A percentile compares a stretch with the other conserved stretches of the same genome.
These are phyloP conservation scores for Pilasporangium apinafurcum DNA, from an alignment of 352 stramenopile species.

Conservation along the genomic window DNA sequence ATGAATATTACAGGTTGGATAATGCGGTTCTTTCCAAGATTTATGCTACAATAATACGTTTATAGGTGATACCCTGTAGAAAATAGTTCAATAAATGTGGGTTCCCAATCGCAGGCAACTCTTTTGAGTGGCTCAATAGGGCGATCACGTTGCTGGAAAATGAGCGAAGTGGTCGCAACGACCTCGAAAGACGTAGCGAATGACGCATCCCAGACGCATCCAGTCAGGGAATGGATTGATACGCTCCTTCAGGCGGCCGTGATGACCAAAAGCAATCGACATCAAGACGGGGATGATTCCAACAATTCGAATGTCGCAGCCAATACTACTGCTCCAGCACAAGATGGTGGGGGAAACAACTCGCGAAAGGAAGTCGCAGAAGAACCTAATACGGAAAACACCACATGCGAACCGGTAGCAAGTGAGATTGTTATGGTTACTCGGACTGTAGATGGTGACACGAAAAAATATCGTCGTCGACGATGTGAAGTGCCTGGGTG, in stretches of 20 bases:
- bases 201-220: constrained; percentile 13
- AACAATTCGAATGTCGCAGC: constrained; percentile 1
- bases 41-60: not conserved
- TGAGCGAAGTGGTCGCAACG: constrained; percentile 1
- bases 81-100: not conserved
- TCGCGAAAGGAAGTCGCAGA: not conserved
- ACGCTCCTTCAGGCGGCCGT: constrained; percentile 69
- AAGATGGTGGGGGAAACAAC: not conserved
- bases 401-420: not conserved
- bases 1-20: not conserved
- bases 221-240: constrained; percentile 72
- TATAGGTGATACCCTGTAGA: not conserved
- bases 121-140: no score
- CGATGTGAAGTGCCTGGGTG: constrained; percentile 60
- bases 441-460: no score
- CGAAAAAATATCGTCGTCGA: constrained; percentile 58
- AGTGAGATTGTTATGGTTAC: no score
- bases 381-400: not conserved
- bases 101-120: no score
- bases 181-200: not conserved
- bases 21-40: not conserved
- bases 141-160: not conserved
- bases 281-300: constrained; percentile 2
- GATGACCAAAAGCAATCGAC: constrained; percentile 60
- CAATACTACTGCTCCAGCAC: not conserved